Conservation (phyloP, 2,329 filamentous ascomycete genomes). For the Phyllosticta paracitricarpa region DNA sequence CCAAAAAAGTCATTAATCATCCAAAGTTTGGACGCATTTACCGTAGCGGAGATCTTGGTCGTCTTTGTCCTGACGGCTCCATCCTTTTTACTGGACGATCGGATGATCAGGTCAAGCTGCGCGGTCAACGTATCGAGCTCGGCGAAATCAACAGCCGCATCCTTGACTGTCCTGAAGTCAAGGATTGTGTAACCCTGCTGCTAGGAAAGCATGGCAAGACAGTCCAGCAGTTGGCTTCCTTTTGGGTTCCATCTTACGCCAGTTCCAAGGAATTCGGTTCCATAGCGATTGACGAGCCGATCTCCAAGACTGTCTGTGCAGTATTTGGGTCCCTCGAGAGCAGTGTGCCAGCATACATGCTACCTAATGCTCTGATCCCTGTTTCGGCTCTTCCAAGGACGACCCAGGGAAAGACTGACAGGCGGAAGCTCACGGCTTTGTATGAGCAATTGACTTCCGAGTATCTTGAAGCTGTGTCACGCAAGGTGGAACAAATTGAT, state of each 20-base stretch:
- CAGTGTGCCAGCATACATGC: constrained; percentile 63
- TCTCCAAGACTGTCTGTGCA: constrained; percentile 18
- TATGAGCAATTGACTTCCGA: constrained; percentile 40
- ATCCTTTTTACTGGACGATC: constrained; percentile 62
- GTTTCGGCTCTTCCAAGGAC: constrained; percentile 62
- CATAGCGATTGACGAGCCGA: constrained; percentile 27
- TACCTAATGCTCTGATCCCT: constrained; percentile 64
- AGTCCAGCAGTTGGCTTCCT: constrained; percentile 52
- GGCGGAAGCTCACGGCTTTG: constrained; percentile 38
- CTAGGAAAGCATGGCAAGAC: constrained; percentile 32
- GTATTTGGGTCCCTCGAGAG: constrained; percentile 48
- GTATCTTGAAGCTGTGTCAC: constrained; percentile 34
- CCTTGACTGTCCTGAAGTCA: constrained; percentile 40
- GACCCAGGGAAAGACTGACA: constrained; percentile 64
- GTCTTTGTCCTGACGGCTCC: constrained; percentile 67
- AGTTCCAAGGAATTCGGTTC: constrained; percentile 23
- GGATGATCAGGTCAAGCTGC: constrained; percentile 73
- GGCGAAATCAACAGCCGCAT: constrained; percentile 61
- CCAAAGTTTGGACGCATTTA: constrained; percentile 63
- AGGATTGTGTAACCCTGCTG: constrained; percentile 57
- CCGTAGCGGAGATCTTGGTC: constrained; percentile 70
- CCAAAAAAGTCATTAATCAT: constrained; percentile 59
- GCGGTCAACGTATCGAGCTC: constrained; percentile 71
- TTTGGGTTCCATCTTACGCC: constrained; percentile 48
- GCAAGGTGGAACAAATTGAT: constrained; percentile 21